A percentile compares a stretch with the other conserved stretches of the same genome.
Evolutionary conservation across 306 rosid genomes (phyloP).

Genomic region (Cucurbita ficifolia): DNA sequence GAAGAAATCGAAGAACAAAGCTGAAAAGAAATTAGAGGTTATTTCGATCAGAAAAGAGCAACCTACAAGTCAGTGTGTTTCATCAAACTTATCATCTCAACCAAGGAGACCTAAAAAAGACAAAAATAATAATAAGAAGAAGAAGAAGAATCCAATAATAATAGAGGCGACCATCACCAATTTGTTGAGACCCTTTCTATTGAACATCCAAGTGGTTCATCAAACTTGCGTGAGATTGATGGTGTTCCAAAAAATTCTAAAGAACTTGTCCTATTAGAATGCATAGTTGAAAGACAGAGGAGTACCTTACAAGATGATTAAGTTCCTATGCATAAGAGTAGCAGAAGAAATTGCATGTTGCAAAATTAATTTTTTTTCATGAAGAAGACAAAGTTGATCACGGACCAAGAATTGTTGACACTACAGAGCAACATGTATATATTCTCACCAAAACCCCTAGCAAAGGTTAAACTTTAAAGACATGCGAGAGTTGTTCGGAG

Average conservation of each 20-base stretch:
- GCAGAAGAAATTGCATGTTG: slow-evolving; percentile 4
- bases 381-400: no score
- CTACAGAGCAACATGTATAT: no score
- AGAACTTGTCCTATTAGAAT: slow-evolving; percentile 18
- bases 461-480: no score
- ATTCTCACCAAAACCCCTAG: no score
- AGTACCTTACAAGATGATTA: slow-evolving; percentile 12
- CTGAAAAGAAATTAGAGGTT: no score
- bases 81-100: slow-evolving; percentile 5
- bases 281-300: slow-evolving; percentile 15
- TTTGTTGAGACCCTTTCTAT: slow-evolving; percentile 18
- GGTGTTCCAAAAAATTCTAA: slow-evolving; percentile 15
- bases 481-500: no score
- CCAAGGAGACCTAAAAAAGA: slow-evolving; percentile 52
- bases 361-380: no score
- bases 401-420: no score
- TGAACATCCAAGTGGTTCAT: slow-evolving; percentile 28
- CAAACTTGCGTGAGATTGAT: slow-evolving; percentile 24
- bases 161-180: slow-evolving; percentile 17
- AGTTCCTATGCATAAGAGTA: slow-evolving; percentile 16
- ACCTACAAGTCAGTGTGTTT: no score
- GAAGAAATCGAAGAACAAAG: no score
- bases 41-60: not conserved
- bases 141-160: slow-evolving; percentile 8
- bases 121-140: slow-evolving; percentile 21